Base-by-base conservation (phyloP, 2,329 filamentous ascomycete genomes). In the Colletotrichum theobromicola region DNA sequence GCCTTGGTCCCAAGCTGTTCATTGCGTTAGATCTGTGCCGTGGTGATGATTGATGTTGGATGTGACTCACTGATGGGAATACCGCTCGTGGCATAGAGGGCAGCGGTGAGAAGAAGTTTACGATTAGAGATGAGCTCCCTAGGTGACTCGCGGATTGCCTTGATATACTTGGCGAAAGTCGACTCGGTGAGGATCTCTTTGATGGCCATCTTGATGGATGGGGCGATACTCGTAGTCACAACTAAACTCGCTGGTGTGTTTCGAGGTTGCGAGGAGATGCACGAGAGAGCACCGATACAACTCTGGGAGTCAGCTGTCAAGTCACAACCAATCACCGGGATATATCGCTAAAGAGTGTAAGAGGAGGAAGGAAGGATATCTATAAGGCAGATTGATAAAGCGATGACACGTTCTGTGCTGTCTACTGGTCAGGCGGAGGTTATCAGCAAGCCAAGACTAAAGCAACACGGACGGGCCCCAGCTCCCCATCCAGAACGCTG, bases 21-120 rank as follows among this genome's bases (percentile, higher is more conserved):
- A 3, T n/a, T 8, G 5, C 0, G 55, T 69, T 26, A 69, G 37
- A 16, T 15, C 1, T 26, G 7, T 16, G 6, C 4, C 24, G 26
- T 30, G 5, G 10, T 4, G 10, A 13, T 30, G 15, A 28, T 10
- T 3, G 12, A 15, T 46, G 37, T 7, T 24, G 4, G 16, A 18
- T 4, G 10, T 53, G 26, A 35, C 67, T 35, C 46, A 55, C 67
- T 69, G 35, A 69, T 62, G 37, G 77, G 77, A 5, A 79, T 66
- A 57, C 77, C 78, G 8, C 70, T 53, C 61, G 76, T 75, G 35
- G 77, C 77, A 58, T 78, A 79, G 18, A 79, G 53, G 7, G 70
- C 72, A 4, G 76, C 74, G 7, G 75, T 72, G 1, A 78, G 57
- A 16, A 79, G 67, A 2, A 79, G 67, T 5, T 53, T 69, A 2